These are phyloP conservation scores for Graphium sp. DNA, from an alignment of 2,329 filamentous ascomycete genomes.

Conservation along the genomic window DNA sequence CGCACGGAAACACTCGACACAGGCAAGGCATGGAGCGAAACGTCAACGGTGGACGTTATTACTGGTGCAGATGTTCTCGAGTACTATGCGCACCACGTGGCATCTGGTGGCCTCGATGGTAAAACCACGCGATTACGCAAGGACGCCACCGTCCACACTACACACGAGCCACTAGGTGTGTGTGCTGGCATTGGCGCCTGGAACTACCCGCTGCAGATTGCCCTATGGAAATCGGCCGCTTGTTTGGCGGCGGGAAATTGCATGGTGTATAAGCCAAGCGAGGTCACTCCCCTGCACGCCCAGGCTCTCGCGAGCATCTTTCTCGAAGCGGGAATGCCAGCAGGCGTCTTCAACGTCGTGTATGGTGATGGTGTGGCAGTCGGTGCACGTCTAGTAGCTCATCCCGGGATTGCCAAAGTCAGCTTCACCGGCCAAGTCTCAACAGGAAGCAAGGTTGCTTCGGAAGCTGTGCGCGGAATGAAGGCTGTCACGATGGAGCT, in stretches of 20 bases:
- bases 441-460: conserved; percentile 70
- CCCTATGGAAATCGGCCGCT: conserved; percentile 76
- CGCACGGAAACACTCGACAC: too few relatives aligned
- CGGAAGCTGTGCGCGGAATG: conserved; percentile 58
- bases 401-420: conserved; percentile 64
- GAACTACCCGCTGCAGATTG: conserved; percentile 88
- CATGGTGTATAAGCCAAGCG: conserved; percentile 83
- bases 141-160: too few relatives aligned
- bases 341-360: conserved; percentile 76
- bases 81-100: too few relatives aligned
- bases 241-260: conserved; percentile 76
- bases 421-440: conserved; percentile 79
- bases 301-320: conserved; percentile 62
- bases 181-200: conserved; percentile 79
- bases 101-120: too few relatives aligned
- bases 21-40: too few relatives aligned
- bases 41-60: too few relatives aligned
- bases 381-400: conserved; percentile 57
- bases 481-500: conserved; percentile 90
- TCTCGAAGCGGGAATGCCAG: conserved; percentile 60
- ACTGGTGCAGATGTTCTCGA: too few relatives aligned
- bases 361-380: conserved; percentile 60
- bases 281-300: conserved; percentile 73
- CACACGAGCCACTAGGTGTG: conserved; percentile 66
- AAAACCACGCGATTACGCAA: too few relatives aligned